These are phyloP conservation scores for Hypoxylon sp. DNA, from an alignment of 2,329 filamentous ascomycete genomes.

Conservation along the genomic window DNA sequence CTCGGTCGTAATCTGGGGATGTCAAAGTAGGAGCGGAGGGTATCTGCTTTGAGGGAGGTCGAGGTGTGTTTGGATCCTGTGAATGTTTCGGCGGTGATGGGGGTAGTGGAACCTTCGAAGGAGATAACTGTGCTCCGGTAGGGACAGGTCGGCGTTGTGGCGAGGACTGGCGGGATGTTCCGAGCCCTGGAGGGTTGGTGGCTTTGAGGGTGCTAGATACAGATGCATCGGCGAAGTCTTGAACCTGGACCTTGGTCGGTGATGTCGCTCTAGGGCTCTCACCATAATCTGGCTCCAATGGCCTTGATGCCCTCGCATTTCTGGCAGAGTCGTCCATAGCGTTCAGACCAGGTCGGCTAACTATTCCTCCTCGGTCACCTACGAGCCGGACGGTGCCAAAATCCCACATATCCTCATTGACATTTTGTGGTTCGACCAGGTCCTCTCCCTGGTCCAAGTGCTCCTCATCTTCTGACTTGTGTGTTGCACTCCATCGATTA, in stretches of 20 bases:
- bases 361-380: conserved; percentile 72
- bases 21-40: conserved; percentile 63
- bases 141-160: conserved; percentile 71
- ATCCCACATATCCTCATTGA: conserved; percentile 94
- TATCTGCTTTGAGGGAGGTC: conserved; percentile 61
- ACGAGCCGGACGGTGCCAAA: conserved; percentile 94
- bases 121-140: conserved; percentile 60
- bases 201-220: conserved; percentile 70
- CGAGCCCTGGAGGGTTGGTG: conserved; percentile 58
- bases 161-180: conserved; percentile 70
- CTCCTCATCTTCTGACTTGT: conserved; percentile 80
- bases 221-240: conserved; percentile 61
- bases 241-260: conserved; percentile 65
- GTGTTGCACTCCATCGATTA: conserved; percentile 86
- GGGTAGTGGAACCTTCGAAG: conserved; percentile 73
- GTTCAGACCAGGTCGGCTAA: conserved; percentile 71
- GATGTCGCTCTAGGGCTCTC: conserved; percentile 66
- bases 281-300: conserved; percentile 67
- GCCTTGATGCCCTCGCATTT: conserved; percentile 77
- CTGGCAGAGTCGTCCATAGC: conserved; percentile 85
- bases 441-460: conserved; percentile 72
- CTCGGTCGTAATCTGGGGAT: conserved; percentile 73
- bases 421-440: conserved; percentile 68
- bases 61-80: conserved; percentile 63
- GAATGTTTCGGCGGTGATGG: conserved; percentile 68